Evolutionary conservation across 352 stramenopile species (phyloP), one percentile per base, ranked within the genome.

Genomic region (Saprolegnia diclina): DNA sequence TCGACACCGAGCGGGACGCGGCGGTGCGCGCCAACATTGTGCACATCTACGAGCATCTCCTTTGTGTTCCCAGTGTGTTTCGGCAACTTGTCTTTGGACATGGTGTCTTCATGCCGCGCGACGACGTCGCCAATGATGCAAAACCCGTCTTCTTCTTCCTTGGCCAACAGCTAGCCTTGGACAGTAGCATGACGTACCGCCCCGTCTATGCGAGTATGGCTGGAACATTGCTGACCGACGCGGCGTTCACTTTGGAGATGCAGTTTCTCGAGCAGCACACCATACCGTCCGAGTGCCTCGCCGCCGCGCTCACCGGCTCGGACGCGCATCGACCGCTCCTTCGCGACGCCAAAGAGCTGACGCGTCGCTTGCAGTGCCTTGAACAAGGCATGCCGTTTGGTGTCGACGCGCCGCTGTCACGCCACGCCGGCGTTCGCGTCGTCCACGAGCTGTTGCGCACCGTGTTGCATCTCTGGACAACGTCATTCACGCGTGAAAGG

Each of bases 21-120:
- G 45, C 21, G 6, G 40, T 67, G 5, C 61, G 55, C 24, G 42
- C 45, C 24, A 56, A 67, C n/a, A 29, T 67, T 18, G 21, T 67
- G 0, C 26, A 42, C 14, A 67, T 45, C 21, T 67, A 67, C 48
- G 3, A 67, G 10, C 24, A 7, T 1, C 16, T 54, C 1, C 16
- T 67, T 35, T 67, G 61, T 56, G 61, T 67, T 2, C 61, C 61
- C 4, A n/a, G 13, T 29, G 32, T 67, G 4, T 67, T 67, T 56
- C 61, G 61, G 4, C 37, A 54, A 16, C 42, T 67, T 37, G 61
- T 67, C 1, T 67, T 45, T 26, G 29, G 40, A 10, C 24, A 45
- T 18, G 18, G 45, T 19, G 61, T 67, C 5, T 67, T 67, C 21
- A 11, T 59, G 52, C 52, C 52, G 13, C 42, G 3, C 1, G 42